Conservation (phyloP, 176 grass and related monocot genomes). For the Metroxylon sagu region DNA sequence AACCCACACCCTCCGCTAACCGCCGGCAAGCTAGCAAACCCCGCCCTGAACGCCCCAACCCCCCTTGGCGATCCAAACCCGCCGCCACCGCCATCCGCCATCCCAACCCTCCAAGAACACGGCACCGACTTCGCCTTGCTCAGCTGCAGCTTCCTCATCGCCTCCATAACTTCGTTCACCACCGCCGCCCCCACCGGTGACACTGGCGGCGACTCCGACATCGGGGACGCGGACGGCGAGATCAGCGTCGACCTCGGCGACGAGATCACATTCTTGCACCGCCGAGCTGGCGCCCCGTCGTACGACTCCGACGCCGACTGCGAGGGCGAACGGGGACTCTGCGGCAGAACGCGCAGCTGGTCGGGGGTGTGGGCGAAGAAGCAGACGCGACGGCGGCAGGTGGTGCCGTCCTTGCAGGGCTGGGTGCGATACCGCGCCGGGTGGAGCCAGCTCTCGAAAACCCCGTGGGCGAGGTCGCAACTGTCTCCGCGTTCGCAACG, state of each 20-base stretch:
- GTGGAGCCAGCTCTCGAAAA: slow-evolving; percentile 14
- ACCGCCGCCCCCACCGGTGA: neutral
- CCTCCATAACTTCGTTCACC: slow-evolving; percentile 4
- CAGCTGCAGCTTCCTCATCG: slow-evolving; percentile 15
- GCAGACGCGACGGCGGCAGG: slow-evolving; percentile 14
- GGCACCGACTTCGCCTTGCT: slow-evolving; percentile 2
- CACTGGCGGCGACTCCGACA: neutral
- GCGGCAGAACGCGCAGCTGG: slow-evolving; percentile 1
- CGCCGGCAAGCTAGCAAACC: slow-evolving; percentile 4
- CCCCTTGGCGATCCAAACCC: neutral
- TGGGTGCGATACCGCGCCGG: slow-evolving; percentile 14
- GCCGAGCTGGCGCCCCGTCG: slow-evolving; percentile 2
- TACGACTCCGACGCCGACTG: neutral
- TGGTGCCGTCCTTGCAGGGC: slow-evolving; percentile 8
- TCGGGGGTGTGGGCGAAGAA: slow-evolving; percentile 13
- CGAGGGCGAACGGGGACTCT: no score
- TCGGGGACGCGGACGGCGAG: neutral
- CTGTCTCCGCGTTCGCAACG: slow-evolving; percentile 7
- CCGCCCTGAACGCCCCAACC: neutral
- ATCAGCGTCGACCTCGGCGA: slow-evolving; percentile 12
- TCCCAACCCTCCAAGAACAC: neutral
- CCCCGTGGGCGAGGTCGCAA: slow-evolving; percentile 4
- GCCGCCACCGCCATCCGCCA: neutral
- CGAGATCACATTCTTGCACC: neutral
- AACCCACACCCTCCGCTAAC: neutral